phyloP scores from a whole-genome alignment of 306 rosid genomes.

The Rubus idaeus region DNA sequence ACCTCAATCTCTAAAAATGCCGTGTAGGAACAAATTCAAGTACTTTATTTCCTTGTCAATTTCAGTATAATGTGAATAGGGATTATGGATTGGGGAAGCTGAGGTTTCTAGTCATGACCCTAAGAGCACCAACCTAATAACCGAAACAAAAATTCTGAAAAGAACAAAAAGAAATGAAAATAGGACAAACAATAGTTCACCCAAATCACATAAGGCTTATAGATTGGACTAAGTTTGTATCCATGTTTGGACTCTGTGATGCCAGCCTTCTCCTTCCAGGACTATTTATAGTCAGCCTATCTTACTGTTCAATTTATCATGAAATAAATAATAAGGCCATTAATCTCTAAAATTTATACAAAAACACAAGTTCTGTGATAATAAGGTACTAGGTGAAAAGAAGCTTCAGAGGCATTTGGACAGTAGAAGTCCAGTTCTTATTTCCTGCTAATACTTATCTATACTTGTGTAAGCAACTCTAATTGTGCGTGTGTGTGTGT shows the following conservation, averaged over 20 bases:
- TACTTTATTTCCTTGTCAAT: neutral
- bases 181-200: neutral
- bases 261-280: neutral
- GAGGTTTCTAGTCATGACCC: neutral
- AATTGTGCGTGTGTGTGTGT: neutral
- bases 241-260: neutral
- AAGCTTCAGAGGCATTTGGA: neutral
- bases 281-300: neutral
- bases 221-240: neutral
- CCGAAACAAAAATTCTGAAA: neutral
- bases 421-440: neutral
- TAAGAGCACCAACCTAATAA: neutral
- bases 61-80: neutral
- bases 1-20: neutral
- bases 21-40: neutral
- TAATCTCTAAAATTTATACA: neutral
- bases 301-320: neutral
- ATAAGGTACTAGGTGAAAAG: neutral
- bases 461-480: neutral
- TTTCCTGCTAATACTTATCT: neutral
- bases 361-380: neutral
- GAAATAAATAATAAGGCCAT: neutral
- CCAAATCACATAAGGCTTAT: neutral
- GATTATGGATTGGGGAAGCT: neutral
- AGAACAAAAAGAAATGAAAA: neutral